Evolutionary conservation across 371 early-diverging fungal genomes (phyloP).

Genomic region (Syncephalastrum contaminatum): DNA sequence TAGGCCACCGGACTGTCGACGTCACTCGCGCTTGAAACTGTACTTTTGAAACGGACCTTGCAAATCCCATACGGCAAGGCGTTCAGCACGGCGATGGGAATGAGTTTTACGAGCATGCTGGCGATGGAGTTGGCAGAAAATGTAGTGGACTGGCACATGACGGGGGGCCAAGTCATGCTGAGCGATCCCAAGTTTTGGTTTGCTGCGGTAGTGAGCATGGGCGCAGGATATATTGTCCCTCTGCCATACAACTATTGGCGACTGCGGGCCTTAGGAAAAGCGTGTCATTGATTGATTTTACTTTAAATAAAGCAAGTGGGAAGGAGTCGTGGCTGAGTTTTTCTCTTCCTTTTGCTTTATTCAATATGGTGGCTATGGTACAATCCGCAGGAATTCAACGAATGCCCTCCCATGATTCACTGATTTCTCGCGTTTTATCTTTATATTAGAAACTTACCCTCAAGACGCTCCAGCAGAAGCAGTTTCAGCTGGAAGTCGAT

Average conservation of each 20-base stretch:
- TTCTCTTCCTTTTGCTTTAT: constrained; percentile 2
- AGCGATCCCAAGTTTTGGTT: constrained; percentile 51
- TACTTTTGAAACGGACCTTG: constrained; percentile 43
- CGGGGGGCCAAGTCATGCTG: constrained; percentile 49
- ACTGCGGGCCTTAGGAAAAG: constrained; percentile 48
- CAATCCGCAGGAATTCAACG: not conserved
- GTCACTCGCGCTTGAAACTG: constrained; percentile 50
- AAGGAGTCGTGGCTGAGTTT: too few relatives aligned
- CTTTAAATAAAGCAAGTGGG: too few relatives aligned
- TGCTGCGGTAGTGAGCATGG: constrained; percentile 38
- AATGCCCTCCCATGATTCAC: not conserved
- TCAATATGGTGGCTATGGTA: constrained; percentile 8
- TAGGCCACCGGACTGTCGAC: constrained; percentile 50
- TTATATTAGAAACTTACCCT: constrained; percentile 71
- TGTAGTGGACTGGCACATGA: constrained; percentile 51
- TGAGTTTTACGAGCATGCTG: constrained; percentile 59
- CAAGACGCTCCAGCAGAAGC: constrained; percentile 87
- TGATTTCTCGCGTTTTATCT: not conserved
- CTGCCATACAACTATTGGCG: constrained; percentile 60
- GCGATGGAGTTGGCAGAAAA: constrained; percentile 59
- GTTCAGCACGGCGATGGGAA: constrained; percentile 57
- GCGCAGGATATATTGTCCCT: constrained; percentile 52
- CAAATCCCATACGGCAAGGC: constrained; percentile 32
- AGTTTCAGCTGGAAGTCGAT: constrained; percentile 82
- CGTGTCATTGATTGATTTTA: constrained; percentile 31